These are phyloP conservation scores for Phytophthora lateralis DNA, from an alignment of 352 stramenopile species.

Conservation along the genomic window DNA sequence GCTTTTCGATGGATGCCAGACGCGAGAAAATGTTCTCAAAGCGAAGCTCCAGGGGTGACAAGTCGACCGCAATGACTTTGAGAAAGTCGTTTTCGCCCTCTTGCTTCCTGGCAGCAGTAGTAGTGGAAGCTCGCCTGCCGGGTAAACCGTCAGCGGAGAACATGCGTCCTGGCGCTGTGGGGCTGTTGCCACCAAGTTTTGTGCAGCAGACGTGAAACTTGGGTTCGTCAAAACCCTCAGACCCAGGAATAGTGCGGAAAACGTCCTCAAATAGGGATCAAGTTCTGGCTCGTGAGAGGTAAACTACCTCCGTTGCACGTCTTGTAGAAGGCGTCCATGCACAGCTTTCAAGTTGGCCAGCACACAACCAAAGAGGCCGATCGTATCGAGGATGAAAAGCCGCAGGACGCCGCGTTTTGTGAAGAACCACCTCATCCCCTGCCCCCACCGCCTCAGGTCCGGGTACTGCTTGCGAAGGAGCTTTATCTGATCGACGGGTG, in stretches of 20 bases:
- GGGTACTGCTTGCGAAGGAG: no score
- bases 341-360: no score
- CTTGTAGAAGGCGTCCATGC: no score
- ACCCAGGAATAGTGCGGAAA: neutral
- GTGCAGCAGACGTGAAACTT: neutral
- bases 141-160: conserved; percentile 8
- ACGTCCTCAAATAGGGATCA: neutral
- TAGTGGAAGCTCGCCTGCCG: conserved; percentile 8
- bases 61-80: conserved; percentile 51
- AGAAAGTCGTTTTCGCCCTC: conserved; percentile 44
- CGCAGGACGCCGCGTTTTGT: no score
- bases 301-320: no score
- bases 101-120: conserved; percentile 2
- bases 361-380: no score
- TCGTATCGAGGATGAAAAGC: no score
- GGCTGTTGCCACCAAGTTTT: neutral
- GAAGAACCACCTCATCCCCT: no score
- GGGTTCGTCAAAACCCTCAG: neutral
- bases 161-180: conserved; percentile 9
- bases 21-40: conserved; percentile 58
- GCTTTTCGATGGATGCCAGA: conserved; percentile 46
- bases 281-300: no score
- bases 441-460: no score
- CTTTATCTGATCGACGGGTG: no score
- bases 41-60: conserved; percentile 54